Evolutionary conservation across 2,329 filamentous ascomycete genomes (phyloP), one percentile per base, ranked within the genome.

Genomic region (Fusarium albidum): DNA sequence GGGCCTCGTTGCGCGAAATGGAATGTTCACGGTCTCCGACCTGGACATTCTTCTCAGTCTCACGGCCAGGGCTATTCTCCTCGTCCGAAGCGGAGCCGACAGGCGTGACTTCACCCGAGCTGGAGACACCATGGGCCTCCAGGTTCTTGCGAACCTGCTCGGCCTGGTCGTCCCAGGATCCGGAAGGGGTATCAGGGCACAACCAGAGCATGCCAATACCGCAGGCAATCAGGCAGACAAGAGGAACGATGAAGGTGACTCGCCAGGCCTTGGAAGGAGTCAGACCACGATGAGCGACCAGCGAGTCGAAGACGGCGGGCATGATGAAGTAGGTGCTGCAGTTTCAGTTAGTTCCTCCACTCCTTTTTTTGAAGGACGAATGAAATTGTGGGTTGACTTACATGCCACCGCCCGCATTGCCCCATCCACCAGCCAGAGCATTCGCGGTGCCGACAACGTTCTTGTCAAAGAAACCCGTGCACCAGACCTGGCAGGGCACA

Each of bases 381-480:
- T n/a, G 25, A 17, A 26, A 12, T 11, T 27, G 48, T 13, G 27
- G 32, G 14, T 17, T 57, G 37, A 57, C 57, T 61, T 61, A 61
- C 57, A 96, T 89, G 49, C 93, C 93, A 59, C 92, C 93, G 52
- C 93, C 92, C 21, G 91, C 84, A 65, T 96, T 96, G 44, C 92
- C 93, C 77, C 90, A 88, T 12, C 93, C 93, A 34, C 87, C 93
- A 2, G 92, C 88, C 14, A 96, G 75, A 3, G 91, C 89, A 69
- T 96, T 97, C 56, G 92, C 91, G 6, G 91, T 93, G 40, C 93
- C 93, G 14, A 96, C 89, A 21, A 96, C 82, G 66, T 93, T 95
- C 77, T 93, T 95, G 76, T 97, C 92, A 71, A 92, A 96, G 79
- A 96, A 96, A 0, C 88, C 91, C 0, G 92, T 96, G 9, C 89